Base-by-base conservation (phyloP, 805 yeast species). In the Kuraishia ogatae region DNA sequence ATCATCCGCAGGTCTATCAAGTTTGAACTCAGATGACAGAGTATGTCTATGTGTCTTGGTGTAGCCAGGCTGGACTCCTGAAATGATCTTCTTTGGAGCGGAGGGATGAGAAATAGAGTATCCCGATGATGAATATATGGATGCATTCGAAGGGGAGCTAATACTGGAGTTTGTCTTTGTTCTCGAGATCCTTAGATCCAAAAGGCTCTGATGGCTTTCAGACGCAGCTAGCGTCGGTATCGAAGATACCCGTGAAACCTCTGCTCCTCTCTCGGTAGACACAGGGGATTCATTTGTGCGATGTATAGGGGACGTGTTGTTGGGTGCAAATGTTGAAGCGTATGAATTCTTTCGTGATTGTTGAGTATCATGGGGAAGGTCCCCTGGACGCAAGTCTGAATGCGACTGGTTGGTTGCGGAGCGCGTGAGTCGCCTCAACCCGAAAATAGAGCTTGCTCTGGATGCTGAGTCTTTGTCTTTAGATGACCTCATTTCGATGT, bases 1-100 rank as follows among this genome's bases (percentile, higher is more conserved):
- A 11, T 77, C 81, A 60, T 85, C 82, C 7, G 71, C 68, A 0
- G 97, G 97, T 63, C 80, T 85, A 54, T 87, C 92, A 52, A 88
- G 67, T 49, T 64, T 67, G 57, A 77, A 73, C 48, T 77, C 75
- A 53, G 70, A 67, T 6, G 71, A 67, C 5, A 71, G 60, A 1
- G 74, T 68, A 55, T 71, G 73, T 53, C 71, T 62, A 59, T 71
- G 74, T 1, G 62, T 53, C 54, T 71, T 70, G 50, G 67, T 67
- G 53, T 57, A 57, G 29, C 26, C 58, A 53, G 48, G 52, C 56
- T 22, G 57, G 50, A 39, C 48, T 49, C 50, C 54, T 54, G 29
- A 50, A 43, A 50, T 56, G 52, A 39, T 56, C 52, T 5, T 55
- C 48, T 35, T 35, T 8, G 43, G 43, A 3, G 43, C 43, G 4